Base-by-base conservation (phyloP, 331 rosid species). In the Dryas integrifolia region DNA sequence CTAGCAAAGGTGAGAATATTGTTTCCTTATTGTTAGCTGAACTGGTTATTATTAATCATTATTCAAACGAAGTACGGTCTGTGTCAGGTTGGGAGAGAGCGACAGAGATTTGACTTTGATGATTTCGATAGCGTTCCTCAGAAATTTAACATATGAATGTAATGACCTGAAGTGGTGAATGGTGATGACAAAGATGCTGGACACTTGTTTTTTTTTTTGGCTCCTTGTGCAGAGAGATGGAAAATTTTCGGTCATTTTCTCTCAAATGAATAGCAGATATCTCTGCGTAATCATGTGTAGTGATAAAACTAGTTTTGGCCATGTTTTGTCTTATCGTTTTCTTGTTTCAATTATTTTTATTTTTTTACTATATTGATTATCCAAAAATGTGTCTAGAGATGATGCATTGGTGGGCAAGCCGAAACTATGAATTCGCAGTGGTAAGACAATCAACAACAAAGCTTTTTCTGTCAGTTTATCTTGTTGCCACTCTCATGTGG, bases 51-150 rank as follows among this genome's bases (percentile, higher is more conserved):
- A 35, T 64, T 70, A 52, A 47, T 77, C 26, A 8, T 45, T 30
- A 41, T 26, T 73, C 5, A 82, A 18, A 56, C 59, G 26, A 58
- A 0, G 41, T 5, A 46, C 1, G 15, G 10, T 38, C 0, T 46
- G 4, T 50, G 46, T 65, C 87, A 91, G 97, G 91, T 73, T 30
- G 92, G 97, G 69, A 89, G 89, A 79, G 96, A 91, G 60, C 84
- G 89, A 70, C 96, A 86, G 55, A 87, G 96, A 73, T 85, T 79
- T 39, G 96, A 91, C 80, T 83, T 85, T 15, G 96, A 91, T 11
- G 96, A 91, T 78, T 91, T 77, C 3, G 96, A 91, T 50, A 46
- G 76, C 14, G 92, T 91, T 77, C 92, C 97, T 24, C 84, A 84
- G 72, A 91, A 73, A 48, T 85, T 85, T 70, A 85, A 81, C 79